Conservation (phyloP, 129 eudicot genomes). For the Logfia minima region DNA sequence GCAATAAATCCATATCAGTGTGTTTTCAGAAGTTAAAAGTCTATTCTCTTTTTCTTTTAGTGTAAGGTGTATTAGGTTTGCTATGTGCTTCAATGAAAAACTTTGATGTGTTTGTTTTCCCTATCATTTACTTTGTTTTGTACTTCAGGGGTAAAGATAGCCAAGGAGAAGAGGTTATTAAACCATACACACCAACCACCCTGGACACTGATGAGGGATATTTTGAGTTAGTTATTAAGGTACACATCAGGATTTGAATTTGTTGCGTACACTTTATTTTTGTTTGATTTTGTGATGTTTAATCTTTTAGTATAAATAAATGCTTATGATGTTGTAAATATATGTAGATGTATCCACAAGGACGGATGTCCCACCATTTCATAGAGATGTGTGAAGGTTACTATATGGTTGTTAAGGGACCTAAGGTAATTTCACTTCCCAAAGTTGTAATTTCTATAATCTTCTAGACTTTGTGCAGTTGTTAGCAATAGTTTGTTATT, state of each 20-base stretch:
- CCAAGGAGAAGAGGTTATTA: conserved; percentile 91
- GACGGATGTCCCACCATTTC: too few relatives aligned
- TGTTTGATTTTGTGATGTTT: neutral
- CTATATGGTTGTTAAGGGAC: too few relatives aligned
- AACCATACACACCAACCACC: conserved; percentile 93
- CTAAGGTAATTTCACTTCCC: too few relatives aligned
- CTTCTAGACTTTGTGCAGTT: too few relatives aligned
- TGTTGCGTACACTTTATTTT: neutral
- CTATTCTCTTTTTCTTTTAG: conserved; percentile 16
- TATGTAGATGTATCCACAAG: too few relatives aligned
- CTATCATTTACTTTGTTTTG: neutral
- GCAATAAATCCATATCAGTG: neutral
- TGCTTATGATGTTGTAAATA: too few relatives aligned
- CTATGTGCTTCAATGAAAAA: conserved; percentile 11
- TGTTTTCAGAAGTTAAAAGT: conserved; percentile 2
- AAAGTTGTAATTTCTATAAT: too few relatives aligned
- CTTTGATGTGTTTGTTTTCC: conserved; percentile 12
- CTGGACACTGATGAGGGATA: conserved; percentile 89
- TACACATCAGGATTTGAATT: conserved; percentile 15
- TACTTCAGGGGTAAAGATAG: conserved; percentile 82
- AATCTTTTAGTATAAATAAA: neutral
- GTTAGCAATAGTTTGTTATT: too few relatives aligned
- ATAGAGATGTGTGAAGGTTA: too few relatives aligned
- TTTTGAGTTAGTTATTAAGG: conserved; percentile 97
- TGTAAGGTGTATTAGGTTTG: neutral